Conservation (phyloP, 768 basidiomycete species). For the Termitomyces sp. region DNA sequence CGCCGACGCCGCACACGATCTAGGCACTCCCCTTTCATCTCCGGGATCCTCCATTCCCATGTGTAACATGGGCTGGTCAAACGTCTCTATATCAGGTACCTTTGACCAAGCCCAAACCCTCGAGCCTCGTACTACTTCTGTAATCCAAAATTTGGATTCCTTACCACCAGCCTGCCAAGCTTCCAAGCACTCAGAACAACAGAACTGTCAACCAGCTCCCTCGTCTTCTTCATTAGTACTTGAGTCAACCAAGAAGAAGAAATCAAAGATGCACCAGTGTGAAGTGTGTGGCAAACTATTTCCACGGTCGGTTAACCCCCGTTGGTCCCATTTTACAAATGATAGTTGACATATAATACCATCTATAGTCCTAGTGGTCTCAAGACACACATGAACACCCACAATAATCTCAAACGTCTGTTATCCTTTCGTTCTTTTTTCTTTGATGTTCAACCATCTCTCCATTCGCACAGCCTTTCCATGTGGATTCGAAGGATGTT, state of each 20-base stretch:
- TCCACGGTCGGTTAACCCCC: slow-evolving; percentile 30
- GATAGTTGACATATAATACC: neutral
- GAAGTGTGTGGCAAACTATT: slow-evolving; percentile 45
- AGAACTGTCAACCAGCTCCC: neutral
- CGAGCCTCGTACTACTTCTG: neutral
- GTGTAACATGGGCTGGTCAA: slow-evolving; percentile 22
- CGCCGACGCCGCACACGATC: neutral
- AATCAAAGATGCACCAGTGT: slow-evolving; percentile 52
- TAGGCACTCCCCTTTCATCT: neutral
- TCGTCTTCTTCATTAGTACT: neutral
- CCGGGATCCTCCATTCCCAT: slow-evolving; percentile 33
- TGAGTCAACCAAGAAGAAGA: slow-evolving; percentile 32
- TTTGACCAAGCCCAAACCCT: slow-evolving; percentile 3
- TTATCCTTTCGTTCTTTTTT: slow-evolving; percentile 2
- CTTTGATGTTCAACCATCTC: neutral
- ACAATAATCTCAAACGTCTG: slow-evolving; percentile 48
- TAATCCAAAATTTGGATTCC: slow-evolving; percentile 3
- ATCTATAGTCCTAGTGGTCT: slow-evolving; percentile 45
- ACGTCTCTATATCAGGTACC: neutral
- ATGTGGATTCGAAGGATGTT: slow-evolving; percentile 58
- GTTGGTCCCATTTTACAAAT: neutral
- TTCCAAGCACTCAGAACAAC: neutral
- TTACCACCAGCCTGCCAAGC: neutral
- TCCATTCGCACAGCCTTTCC: slow-evolving; percentile 29
- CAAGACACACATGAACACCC: slow-evolving; percentile 54